Base-by-base conservation (phyloP, 768 basidiomycete genomes). In the Lentinus tigrinus region DNA sequence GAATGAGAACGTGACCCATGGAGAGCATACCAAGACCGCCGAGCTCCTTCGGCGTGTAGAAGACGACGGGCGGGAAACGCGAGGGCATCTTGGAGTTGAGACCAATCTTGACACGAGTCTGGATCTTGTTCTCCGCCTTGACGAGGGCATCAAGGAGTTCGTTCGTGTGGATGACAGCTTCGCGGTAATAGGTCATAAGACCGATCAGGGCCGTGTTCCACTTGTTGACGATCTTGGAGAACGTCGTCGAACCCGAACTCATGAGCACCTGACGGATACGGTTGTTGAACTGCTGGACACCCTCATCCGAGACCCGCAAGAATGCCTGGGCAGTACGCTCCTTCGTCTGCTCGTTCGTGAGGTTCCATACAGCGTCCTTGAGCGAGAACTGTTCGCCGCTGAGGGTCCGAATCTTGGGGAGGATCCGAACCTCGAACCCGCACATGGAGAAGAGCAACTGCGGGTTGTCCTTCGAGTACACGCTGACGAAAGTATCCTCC, bases 71-170 rank as follows among this genome's bases (percentile, higher is more conserved):
- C 56, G 97, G 96, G 84, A 98, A 98, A 81, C 95, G 89, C 4
- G 95, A 97, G 23, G 97, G 97, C 97, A 99, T 98, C 78, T 98
- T 97, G 73, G 91, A 93, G 81, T 98, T 97, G 65, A 97, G 70
- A n/a, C 96, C 97, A 61, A 99, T 98, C 82, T 98, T 98, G 68
- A 99, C 96, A 75, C 97, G 93, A 3, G 95, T 98, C 75, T 99
- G 97, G 47, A 98, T 96, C 81, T 98, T 98, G 84, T 98, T 98
- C 78, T 99, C 96, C 2, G 95, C 94, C 75, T 99, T 99, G 69
- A 99, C 97, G 39, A 98, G 81, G 0, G 94, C 84, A 70, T 98
- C 97, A 48, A 99, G 83, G 19, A 99, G 79, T 73, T 98, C 96
- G 67, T 95, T 94, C 42, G 96, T 98, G 73, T 97, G 94, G 53